Evolutionary conservation across 495 filamentous ascomycete species (phyloP), one percentile per base, ranked within the genome.

Genomic region (Penicillium desertorum): DNA sequence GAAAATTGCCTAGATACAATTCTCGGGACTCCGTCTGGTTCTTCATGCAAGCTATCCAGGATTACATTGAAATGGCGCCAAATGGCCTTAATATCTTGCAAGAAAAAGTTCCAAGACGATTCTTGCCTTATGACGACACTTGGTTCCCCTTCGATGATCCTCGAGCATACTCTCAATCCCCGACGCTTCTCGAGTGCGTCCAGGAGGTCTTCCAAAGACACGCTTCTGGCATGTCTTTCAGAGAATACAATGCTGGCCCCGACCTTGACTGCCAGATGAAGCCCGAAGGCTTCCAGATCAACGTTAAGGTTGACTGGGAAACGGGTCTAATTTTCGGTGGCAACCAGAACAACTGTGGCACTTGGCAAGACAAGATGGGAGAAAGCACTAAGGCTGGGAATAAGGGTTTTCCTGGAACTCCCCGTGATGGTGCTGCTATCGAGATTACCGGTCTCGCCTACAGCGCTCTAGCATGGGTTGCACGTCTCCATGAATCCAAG

Each of bases 361-460:
- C 95, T 5, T 99, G 95, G 95, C 96, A 96, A 88, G 95, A 99
- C 76, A 99, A 99, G 81, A 99, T 98, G 94, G 95, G 95, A n/a
- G 95, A 99, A 72, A 96, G 90, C 55, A 83, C 88, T 54, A 89
- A 86, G 55, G 95, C 95, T 22, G 86, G 88, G 37, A 95, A 85
- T 64, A 98, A 96, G 77, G 95, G 95, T 51, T 76, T 94, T n/a
- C 95, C 95, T 0, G 95, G 92, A 2, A 98, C 95, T 25, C 95
- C 95, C 36, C 84, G 95, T 65, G 95, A 99, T 74, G 95, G 95
- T 20, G 91, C 95, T 20, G 89, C 95, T 10, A 82, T 98, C 58
- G 95, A 99, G 71, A 97, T 98, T 65, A 96, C 84, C 4, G 95
- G 95, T 37, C 79, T 98, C 42, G 76, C 92, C 17, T 98, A 96